Percentiles rank a stretch among this genome's conserved stretches.
Evolutionary conservation across 805 yeast genomes (phyloP).

Genomic region (Saturnispora diversa): DNA sequence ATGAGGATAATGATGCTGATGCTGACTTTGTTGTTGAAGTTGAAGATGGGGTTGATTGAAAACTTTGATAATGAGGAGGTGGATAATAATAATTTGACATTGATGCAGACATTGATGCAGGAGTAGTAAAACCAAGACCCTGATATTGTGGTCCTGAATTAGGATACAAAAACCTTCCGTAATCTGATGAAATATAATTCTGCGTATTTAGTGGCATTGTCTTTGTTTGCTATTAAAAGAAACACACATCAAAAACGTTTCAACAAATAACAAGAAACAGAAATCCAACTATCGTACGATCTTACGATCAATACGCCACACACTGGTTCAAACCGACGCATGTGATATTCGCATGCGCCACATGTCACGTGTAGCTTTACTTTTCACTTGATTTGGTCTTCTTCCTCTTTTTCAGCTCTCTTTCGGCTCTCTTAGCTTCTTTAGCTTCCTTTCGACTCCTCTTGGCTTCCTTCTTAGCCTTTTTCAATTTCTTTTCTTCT

Average conservation of each 20-base stretch:
- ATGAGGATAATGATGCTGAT: slow-evolving; percentile 3
- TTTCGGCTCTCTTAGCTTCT: slow-evolving; percentile 17
- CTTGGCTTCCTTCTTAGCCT: slow-evolving; percentile 22
- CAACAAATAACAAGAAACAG: no score
- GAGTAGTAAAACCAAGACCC: not conserved
- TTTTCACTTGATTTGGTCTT: slow-evolving; percentile 14
- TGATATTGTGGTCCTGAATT: not conserved
- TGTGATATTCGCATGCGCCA: not conserved
- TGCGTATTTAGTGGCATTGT: slow-evolving; percentile 1
- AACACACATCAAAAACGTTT: no score
- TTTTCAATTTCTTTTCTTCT: slow-evolving; percentile 20
- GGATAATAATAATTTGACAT: slow-evolving; percentile 1
- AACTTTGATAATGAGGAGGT: not conserved
- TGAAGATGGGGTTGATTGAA: slow-evolving; percentile 7
- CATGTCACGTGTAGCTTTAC: slow-evolving; percentile 6
- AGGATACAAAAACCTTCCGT: no score
- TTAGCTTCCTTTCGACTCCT: slow-evolving; percentile 21
- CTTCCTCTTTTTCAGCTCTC: slow-evolving; percentile 19
- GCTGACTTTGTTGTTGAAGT: slow-evolving; percentile 6
- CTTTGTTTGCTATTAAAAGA: no score
- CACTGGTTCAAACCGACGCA: no score
- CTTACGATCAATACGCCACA: no score
- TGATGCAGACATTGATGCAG: not conserved
- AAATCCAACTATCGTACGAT: no score
- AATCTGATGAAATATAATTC: no score